Conservation (phyloP, 177 flowering plant genomes). For the Vitis hybrid region DNA sequence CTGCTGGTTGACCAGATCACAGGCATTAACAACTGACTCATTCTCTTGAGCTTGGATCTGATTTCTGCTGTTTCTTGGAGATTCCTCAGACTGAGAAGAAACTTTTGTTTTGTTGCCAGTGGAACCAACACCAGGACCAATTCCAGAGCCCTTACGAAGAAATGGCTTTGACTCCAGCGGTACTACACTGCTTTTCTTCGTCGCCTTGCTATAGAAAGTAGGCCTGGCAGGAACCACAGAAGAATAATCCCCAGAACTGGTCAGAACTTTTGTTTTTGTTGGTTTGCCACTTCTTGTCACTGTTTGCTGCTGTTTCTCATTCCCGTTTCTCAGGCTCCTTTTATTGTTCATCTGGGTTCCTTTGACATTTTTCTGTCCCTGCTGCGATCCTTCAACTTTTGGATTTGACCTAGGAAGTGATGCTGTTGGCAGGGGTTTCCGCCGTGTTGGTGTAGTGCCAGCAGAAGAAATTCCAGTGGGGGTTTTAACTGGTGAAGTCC, state of each 20-base stretch:
- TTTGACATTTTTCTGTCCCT: conserved; percentile 34
- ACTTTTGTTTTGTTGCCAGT: conserved; percentile 35
- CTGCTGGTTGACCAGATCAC: conserved; percentile 27
- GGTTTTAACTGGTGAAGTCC: conserved; percentile 45
- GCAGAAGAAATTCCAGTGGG: conserved; percentile 35
- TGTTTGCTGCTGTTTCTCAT: conserved; percentile 41
- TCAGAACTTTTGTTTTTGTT: conserved; percentile 35
- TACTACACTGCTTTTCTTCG: conserved; percentile 83
- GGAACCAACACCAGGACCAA: conserved; percentile 37
- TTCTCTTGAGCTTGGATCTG: conserved; percentile 28
- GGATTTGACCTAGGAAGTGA: conserved; percentile 40
- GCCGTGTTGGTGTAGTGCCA: conserved; percentile 41
- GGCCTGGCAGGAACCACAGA: conserved; percentile 43
- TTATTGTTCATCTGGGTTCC: conserved; percentile 24
- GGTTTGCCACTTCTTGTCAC: conserved; percentile 33
- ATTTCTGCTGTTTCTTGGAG: conserved; percentile 27
- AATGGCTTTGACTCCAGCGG: conserved; percentile 80
- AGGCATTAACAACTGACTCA: conserved; percentile 29
- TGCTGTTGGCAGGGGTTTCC: conserved; percentile 42
- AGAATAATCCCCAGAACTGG: conserved; percentile 37
- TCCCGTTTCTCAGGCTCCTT: conserved; percentile 29
- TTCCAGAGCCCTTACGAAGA: conserved; percentile 58
- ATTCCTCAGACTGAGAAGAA: conserved; percentile 39
- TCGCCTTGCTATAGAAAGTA: conserved; percentile 56
- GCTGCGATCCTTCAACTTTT: conserved; percentile 44